Evolutionary conservation across 345 rosid species (phyloP), one percentile per base, ranked within the genome.

Genomic region (Gossypium sturtianum): DNA sequence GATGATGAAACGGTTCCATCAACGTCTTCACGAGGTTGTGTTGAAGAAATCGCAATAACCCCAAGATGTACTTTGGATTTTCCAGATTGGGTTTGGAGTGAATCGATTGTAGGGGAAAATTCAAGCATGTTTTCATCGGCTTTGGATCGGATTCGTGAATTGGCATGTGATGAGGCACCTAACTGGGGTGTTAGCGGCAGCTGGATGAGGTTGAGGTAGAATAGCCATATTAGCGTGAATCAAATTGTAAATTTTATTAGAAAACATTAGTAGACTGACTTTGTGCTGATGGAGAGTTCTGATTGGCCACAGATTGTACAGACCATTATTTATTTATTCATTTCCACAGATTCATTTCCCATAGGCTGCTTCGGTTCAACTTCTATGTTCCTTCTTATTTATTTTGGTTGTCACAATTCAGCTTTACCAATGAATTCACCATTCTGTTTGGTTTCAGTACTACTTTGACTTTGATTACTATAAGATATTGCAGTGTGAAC

Each of bases 1-100:
- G 83, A 77, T 20, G 34, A 58, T 11, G 53, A 49, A 11, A 13
- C 10, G 22, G 22, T 7, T 19, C 10, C 25, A 20, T 57, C 61
- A 57, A 20, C 13, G 13, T 57, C 61, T 20, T 3, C 29, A 57
- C 25, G 22, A 20, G 20, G 61, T 57, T 57, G 11, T 57, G 41
- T 57, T 3, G 61, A 57, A 57, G 41, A 34, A 57, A 19, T 58
- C 7, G 11, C 34, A 2, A 29, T 2, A 49, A 51, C 59, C 1
- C 91, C 91, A 7, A 82, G 86, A 80, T 74, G 91, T 53, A 86
- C 86, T 17, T 86, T 87, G 2, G 84, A 80, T 73, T 87, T 87
- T 27, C 60, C 84, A 51, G 81, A 77, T 19, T 80, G 86, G 88
- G 75, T 75, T 72, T 82, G 86, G 54, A 82, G 76, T 73, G 85